Evolutionary conservation across 2,329 filamentous ascomycete genomes (phyloP).

Genomic region (Endoconidiophora polonica): DNA sequence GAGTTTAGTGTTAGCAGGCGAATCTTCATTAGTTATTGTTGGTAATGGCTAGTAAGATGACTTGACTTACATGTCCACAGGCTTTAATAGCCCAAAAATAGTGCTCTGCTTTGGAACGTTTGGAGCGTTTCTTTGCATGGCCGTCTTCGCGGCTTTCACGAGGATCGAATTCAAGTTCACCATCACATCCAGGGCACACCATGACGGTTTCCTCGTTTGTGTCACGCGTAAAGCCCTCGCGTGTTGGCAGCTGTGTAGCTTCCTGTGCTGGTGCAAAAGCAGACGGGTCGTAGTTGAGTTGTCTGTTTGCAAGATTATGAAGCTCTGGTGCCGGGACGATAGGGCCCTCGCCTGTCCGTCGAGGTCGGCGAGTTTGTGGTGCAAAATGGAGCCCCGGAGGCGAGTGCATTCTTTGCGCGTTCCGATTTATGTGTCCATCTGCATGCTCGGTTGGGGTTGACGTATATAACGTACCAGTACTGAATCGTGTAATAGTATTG

Average conservation of each 20-base stretch:
- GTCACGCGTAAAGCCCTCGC: slow-evolving; percentile 65
- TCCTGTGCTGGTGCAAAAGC: slow-evolving; percentile 19
- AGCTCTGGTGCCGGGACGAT: background rate
- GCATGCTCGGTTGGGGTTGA: background rate
- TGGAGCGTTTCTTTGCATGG: slow-evolving; percentile 23
- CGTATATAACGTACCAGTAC: background rate
- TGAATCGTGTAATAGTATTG: background rate
- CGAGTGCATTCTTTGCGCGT: background rate
- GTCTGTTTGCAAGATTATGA: background rate
- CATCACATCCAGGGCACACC: slow-evolving; percentile 72
- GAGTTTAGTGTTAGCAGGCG: background rate
- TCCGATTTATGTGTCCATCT: background rate
- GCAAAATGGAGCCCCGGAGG: background rate
- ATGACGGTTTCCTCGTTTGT: slow-evolving; percentile 56
- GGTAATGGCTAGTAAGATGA: too few species aligned
- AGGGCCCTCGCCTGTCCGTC: background rate
- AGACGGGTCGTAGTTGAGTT: slow-evolving; percentile 16
- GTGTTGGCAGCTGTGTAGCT: slow-evolving; percentile 31
- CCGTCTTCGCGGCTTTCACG: slow-evolving; percentile 13
- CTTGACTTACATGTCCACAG: slow-evolving; percentile 69
- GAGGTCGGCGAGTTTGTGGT: background rate
- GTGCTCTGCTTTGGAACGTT: slow-evolving; percentile 44
- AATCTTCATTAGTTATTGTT: too few species aligned
- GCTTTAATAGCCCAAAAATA: slow-evolving; percentile 85
- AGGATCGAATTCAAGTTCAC: slow-evolving; percentile 64